Evolutionary conservation across 345 rosid species (phyloP).

Genomic region (Eucalyptus camaldulensis): DNA sequence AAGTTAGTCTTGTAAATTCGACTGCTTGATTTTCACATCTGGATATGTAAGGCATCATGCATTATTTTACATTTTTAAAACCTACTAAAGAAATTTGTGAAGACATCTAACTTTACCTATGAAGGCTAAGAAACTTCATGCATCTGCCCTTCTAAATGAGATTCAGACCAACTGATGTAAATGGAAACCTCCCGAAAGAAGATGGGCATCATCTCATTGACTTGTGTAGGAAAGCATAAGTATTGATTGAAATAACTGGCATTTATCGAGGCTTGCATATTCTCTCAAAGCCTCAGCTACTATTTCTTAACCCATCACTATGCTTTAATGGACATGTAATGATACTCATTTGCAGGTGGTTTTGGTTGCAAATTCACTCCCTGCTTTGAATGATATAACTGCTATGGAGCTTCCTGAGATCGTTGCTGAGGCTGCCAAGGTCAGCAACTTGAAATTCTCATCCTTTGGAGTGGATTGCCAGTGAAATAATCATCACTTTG

Average conservation of each 20-base stretch:
- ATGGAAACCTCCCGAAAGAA: not conserved
- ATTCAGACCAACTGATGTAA: not conserved
- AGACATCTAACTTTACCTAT: not conserved
- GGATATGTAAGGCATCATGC: not conserved
- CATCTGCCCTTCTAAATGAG: not conserved
- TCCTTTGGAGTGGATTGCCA: not conserved
- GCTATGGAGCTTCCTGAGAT: slow-evolving; percentile 99
- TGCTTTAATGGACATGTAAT: not conserved
- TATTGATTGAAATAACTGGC: not conserved
- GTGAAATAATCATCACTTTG: not conserved
- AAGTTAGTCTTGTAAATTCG: not conserved
- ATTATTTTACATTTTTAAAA: not conserved
- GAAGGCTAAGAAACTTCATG: not conserved
- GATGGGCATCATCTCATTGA: not conserved
- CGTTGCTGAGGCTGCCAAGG: slow-evolving; percentile 98
- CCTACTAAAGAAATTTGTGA: not conserved
- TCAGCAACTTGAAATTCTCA: slow-evolving; percentile 1
- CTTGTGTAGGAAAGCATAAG: not conserved
- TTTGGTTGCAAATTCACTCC: slow-evolving; percentile 93
- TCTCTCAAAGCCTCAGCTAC: not conserved
- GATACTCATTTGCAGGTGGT: slow-evolving; percentile 52
- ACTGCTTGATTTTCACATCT: not conserved
- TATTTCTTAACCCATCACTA: not conserved
- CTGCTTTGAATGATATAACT: slow-evolving; percentile 91
- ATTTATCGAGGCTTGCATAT: not conserved